These are phyloP conservation scores for Climacium dendroides DNA, from an alignment of 225 moss, liverwort and hornwort species.

Conservation along the genomic window DNA sequence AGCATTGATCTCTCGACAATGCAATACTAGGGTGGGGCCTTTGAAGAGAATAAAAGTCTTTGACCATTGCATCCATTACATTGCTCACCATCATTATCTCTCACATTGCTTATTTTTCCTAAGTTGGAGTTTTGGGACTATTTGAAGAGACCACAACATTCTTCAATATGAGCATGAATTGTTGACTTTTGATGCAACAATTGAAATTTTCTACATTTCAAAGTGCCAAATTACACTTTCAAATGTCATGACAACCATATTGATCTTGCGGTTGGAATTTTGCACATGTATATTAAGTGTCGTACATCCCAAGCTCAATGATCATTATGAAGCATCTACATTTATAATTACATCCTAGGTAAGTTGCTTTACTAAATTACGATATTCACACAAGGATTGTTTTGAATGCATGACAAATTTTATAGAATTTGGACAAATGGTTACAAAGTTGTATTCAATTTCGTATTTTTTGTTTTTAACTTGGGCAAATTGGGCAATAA, in stretches of 20 bases:
- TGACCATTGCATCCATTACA: fast-evolving
- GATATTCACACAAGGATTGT: fast-evolving
- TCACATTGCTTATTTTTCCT: fast-evolving
- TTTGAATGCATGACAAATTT: not conserved
- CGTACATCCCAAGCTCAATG: fast-evolving
- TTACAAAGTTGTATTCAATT: not conserved
- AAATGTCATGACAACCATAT: fast-evolving
- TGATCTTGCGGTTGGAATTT: fast-evolving
- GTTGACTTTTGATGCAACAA: not conserved
- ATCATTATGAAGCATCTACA: not conserved
- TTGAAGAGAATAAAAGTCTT: not conserved
- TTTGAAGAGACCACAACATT: not conserved
- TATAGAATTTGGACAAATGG: not conserved
- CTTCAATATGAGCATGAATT: not conserved
- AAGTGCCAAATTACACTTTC: fast-evolving
- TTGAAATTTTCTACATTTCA: fast-evolving
- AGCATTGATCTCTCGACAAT: not conserved
- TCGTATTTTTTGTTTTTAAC: not conserved
- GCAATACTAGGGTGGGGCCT: not conserved
- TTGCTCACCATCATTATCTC: not conserved
- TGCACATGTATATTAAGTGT: not conserved
- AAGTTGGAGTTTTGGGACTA: not conserved
- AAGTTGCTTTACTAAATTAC: not conserved
- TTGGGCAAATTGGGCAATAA: fast-evolving
- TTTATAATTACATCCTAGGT: not conserved